phyloP scores from a whole-genome alignment of 352 stramenopile species.

The Plasmopara viticola region DNA sequence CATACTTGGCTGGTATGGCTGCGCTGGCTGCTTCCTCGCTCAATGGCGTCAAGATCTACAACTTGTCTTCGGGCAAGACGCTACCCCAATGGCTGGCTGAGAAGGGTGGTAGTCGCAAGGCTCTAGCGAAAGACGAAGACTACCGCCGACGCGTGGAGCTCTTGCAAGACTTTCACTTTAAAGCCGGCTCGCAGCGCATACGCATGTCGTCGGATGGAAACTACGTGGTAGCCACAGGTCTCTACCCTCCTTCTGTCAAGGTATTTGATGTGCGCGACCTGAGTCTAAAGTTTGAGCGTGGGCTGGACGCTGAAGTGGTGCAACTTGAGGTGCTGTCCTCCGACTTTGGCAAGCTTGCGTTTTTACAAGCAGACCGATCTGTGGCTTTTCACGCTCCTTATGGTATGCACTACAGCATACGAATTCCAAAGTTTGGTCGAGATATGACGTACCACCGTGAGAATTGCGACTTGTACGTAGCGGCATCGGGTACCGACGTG shows the following conservation, averaged over 20 bases:
- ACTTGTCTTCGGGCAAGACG: slow-evolving; percentile 90
- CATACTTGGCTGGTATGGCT: slow-evolving; percentile 45
- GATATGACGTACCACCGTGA: slow-evolving; percentile 96
- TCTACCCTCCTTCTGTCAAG: slow-evolving; percentile 96
- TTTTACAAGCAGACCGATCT: slow-evolving; percentile 94
- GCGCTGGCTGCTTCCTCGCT: slow-evolving; percentile 77
- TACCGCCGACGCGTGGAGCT: slow-evolving; percentile 94
- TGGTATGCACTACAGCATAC: slow-evolving; percentile 92
- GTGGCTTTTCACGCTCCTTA: slow-evolving; percentile 98
- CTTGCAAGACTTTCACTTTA: slow-evolving; percentile 99
- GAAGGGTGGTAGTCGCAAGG: slow-evolving; percentile 42
- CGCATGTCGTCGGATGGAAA: slow-evolving; percentile 93
- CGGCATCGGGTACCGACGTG: slow-evolving; percentile 79
- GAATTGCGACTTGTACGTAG: slow-evolving; percentile 95
- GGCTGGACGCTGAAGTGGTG: slow-evolving; percentile 95
- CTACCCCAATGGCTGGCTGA: slow-evolving; percentile 94
- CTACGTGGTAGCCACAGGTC: slow-evolving; percentile 94
- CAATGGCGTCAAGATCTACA: slow-evolving; percentile 95
- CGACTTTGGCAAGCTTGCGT: slow-evolving; percentile 98
- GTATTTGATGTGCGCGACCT: slow-evolving; percentile 94
- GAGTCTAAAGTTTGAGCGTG: slow-evolving; percentile 98
- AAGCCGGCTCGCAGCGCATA: slow-evolving; percentile 89
- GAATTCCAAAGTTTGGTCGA: slow-evolving; percentile 96
- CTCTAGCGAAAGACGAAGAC: slow-evolving; percentile 40
- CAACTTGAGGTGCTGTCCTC: slow-evolving; percentile 92